A percentile compares a stretch with the other conserved stretches of the same genome.
These are phyloP conservation scores for Fusarium algeriense DNA, from an alignment of 2,329 filamentous ascomycete genomes.

Conservation along the genomic window DNA sequence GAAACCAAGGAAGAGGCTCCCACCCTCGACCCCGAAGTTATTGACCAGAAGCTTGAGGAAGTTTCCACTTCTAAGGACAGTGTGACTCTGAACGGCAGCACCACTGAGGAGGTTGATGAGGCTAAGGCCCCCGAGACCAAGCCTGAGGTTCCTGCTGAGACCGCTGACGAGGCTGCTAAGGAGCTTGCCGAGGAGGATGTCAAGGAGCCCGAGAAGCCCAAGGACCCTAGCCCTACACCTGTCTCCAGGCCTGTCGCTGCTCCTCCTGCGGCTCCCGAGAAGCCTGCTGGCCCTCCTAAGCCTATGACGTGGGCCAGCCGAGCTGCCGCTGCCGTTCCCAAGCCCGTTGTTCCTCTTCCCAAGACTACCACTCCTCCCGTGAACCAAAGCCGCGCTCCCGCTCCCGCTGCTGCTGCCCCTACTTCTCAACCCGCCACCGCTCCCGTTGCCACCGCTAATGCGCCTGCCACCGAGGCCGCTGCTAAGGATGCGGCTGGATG, in stretches of 20 bases:
- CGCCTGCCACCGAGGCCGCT: constrained; percentile 56
- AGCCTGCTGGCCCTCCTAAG: constrained; percentile 64
- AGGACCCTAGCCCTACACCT: constrained; percentile 70
- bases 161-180: constrained; percentile 64
- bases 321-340: constrained; percentile 68
- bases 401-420: constrained; percentile 57
- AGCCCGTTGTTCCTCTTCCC: constrained; percentile 65
- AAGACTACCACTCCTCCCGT: constrained; percentile 69
- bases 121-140: constrained; percentile 56
- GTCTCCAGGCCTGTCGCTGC: constrained; percentile 51
- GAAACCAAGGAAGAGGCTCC: constrained; percentile 47
- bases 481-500: constrained; percentile 71
- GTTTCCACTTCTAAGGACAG: constrained; percentile 56
- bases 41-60: constrained; percentile 84
- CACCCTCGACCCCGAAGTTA: constrained; percentile 62
- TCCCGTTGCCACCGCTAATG: constrained; percentile 51
- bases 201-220: constrained; percentile 74
- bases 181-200: constrained; percentile 67
- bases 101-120: constrained; percentile 53
- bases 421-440: constrained; percentile 54
- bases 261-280: constrained; percentile 55
- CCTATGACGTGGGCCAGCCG: constrained; percentile 83
- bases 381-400: constrained; percentile 64
- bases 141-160: constrained; percentile 51
- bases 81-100: constrained; percentile 50